Percentiles rank a stretch among this genome's conserved stretches.
phyloP scores from a whole-genome alignment of 768 basidiomycete genomes.

The Psilocybe cubensis region DNA sequence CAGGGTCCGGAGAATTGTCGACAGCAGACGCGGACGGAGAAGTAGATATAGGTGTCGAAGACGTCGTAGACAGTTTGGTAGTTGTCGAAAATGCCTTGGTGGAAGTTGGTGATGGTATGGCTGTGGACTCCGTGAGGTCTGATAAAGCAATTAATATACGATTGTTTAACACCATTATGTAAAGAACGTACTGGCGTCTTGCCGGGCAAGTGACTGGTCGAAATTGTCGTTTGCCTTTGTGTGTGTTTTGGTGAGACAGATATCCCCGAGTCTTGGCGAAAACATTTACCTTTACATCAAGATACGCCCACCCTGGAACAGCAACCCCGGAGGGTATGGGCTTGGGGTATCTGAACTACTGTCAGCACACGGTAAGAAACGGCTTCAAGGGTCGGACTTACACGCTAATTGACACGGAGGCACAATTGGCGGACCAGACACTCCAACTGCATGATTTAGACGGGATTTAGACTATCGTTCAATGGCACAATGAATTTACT shows the following conservation, averaged over 20 bases:
- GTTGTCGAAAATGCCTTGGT: constrained; percentile 9
- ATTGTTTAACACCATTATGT: background rate
- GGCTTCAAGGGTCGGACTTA: constrained; percentile 15
- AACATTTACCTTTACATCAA: constrained; percentile 48
- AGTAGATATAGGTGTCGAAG: constrained; percentile 19
- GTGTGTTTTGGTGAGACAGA: background rate
- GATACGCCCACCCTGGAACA: constrained; percentile 67
- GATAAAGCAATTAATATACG: constrained; percentile 1
- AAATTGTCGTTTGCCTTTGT: constrained; percentile 39
- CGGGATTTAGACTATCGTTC: background rate
- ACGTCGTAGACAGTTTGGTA: background rate
- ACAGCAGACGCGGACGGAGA: constrained; percentile 1
- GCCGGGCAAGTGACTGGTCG: constrained; percentile 41
- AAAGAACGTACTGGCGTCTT: constrained; percentile 33
- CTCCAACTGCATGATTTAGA: constrained; percentile 45
- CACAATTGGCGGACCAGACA: constrained; percentile 52
- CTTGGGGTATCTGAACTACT: constrained; percentile 43
- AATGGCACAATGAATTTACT: background rate
- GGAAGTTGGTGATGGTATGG: constrained; percentile 27
- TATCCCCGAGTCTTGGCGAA: background rate
- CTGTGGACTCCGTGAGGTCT: constrained; percentile 49
- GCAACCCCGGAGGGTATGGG: constrained; percentile 50
- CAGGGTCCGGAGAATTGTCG: background rate
- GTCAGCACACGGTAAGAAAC: background rate
- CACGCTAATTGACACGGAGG: constrained; percentile 33